Base-by-base conservation (phyloP, 2,329 filamentous ascomycete species). In the Zelopaecilomyces penicillatus region DNA sequence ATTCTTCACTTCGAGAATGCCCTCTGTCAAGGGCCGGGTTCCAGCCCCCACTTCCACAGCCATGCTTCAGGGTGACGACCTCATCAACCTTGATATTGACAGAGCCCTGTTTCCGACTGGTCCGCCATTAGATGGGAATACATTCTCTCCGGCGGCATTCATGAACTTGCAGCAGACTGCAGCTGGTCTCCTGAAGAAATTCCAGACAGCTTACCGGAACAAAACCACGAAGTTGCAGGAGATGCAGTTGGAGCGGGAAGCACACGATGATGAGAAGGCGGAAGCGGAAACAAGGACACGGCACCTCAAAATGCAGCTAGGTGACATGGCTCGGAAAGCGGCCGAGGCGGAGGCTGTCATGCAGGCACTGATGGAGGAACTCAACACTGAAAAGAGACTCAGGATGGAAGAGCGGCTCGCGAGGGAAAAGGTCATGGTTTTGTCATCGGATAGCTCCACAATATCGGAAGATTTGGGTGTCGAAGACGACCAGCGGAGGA, bases 111-210 rank as follows among this genome's bases (percentile, higher is more conserved):
- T 74, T 48, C 75, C 77, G 0, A 50, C 60, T 1, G 64, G 65
- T 2, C 54, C 64, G 0, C 65, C 73, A 1, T 52, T 55, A 0
- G 66, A 71, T 9, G 60, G 66, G 33, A 73, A 78, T 35, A 56
- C 72, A 1, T 78, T 80, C 57, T 80, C 78, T 1, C 77, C 78
- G 0, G 68, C 74, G 0, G 73, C 74, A 7, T 83, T 73, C 62
- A 80, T 78, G 57, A 81, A 78, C 55, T 66, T 82, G n/a, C 75
- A 78, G 46, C 61, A 65, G 50, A 79, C 77, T 45, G 80, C 80
- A 3, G 64, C 67, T 4, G 73, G 75, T 4, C 61, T 82, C 4
- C 58, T 83, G 27, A 65, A 64, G 26, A 73, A 68, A 55, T 73
- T 82, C 51, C 81, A 83, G 53, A 63, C 61, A 8, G 79, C 78